phyloP scores from a whole-genome alignment of 2,329 filamentous ascomycete genomes.

The Aspergillus aculeatinus region DNA sequence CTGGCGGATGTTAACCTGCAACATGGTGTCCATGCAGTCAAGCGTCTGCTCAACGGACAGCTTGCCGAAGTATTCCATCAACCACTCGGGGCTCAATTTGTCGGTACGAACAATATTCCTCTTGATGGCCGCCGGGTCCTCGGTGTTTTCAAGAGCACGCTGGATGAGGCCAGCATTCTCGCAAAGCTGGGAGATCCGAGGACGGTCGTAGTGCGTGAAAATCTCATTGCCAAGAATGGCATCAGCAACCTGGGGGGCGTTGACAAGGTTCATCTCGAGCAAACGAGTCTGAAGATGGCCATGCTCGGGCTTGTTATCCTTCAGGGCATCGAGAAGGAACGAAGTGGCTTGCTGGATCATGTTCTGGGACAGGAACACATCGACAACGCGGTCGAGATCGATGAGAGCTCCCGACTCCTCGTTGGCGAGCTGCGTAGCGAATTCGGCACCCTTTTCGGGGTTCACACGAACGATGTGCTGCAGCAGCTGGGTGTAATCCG shows the following conservation, averaged over 20 bases:
- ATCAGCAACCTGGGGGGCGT: conserved; percentile 95
- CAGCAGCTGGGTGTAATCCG: conserved; percentile 90
- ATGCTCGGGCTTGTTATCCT: conserved; percentile 92
- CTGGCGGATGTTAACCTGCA: conserved; percentile 93
- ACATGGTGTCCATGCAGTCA: conserved; percentile 93
- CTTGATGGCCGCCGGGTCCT: conserved; percentile 87
- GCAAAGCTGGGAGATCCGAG: conserved; percentile 83
- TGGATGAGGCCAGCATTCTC: conserved; percentile 87
- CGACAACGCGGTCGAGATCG: conserved; percentile 90
- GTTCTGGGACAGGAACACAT: conserved; percentile 96
- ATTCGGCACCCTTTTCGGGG: conserved; percentile 91
- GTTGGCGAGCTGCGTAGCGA: conserved; percentile 88
- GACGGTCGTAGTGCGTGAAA: conserved; percentile 95
- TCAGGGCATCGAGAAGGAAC: conserved; percentile 93
- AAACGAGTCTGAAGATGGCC: conserved; percentile 90
- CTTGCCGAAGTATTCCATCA: conserved; percentile 88
- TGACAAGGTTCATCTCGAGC: conserved; percentile 95
- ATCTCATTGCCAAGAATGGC: conserved; percentile 97
- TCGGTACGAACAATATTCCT: conserved; percentile 80
- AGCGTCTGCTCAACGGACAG: conserved; percentile 93
- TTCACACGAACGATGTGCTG: conserved; percentile 90
- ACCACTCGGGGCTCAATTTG: conserved; percentile 86
- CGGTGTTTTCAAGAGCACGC: conserved; percentile 89
- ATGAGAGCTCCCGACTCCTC: conserved; percentile 83
- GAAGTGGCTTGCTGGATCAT: conserved; percentile 97